Percentiles rank a stretch among this genome's conserved stretches.
phyloP scores from a whole-genome alignment of 2,329 filamentous ascomycete species.

The Exophiala spinifera region DNA sequence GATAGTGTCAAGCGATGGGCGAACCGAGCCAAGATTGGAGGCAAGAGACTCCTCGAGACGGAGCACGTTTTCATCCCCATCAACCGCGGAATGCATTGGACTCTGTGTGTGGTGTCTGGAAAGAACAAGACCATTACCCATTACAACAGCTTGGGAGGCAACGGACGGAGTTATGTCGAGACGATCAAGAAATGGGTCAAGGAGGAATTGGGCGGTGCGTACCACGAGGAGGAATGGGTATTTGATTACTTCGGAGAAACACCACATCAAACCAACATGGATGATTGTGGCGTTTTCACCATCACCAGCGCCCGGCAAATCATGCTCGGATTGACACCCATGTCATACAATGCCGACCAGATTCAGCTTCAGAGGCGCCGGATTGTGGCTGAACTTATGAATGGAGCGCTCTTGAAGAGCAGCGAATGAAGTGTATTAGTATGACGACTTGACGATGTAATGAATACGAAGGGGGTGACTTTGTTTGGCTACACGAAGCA shows the following conservation, averaged over 20 bases:
- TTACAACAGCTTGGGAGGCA: slow-evolving; percentile 45
- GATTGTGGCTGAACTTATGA: slow-evolving; percentile 46
- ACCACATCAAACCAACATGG: slow-evolving; percentile 46
- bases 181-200: slow-evolving; percentile 42
- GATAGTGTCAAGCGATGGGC: slow-evolving; percentile 43
- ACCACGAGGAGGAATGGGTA: slow-evolving; percentile 45
- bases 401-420: slow-evolving; percentile 38
- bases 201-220: slow-evolving; percentile 41
- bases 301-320: slow-evolving; percentile 49
- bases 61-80: slow-evolving; percentile 49
- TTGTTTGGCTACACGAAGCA: too few relatives aligned
- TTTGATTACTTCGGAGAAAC: slow-evolving; percentile 30
- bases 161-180: slow-evolving; percentile 34
- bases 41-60: slow-evolving; percentile 42
- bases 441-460: not conserved
- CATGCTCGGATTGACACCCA: slow-evolving; percentile 41
- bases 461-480: not conserved
- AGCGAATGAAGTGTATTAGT: slow-evolving; percentile 3
- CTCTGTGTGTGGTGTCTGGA: slow-evolving; percentile 46
- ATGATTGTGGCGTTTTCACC: slow-evolving; percentile 51
- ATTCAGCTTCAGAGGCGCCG: slow-evolving; percentile 42
- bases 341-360: slow-evolving; percentile 40
- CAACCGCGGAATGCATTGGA: slow-evolving; percentile 48
- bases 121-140: slow-evolving; percentile 44
- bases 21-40: slow-evolving; percentile 47